A percentile compares a stretch with the other conserved stretches of the same genome.
These are phyloP conservation scores for Pythium folliculosum DNA, from an alignment of 352 stramenopile species.

Conservation along the genomic window DNA sequence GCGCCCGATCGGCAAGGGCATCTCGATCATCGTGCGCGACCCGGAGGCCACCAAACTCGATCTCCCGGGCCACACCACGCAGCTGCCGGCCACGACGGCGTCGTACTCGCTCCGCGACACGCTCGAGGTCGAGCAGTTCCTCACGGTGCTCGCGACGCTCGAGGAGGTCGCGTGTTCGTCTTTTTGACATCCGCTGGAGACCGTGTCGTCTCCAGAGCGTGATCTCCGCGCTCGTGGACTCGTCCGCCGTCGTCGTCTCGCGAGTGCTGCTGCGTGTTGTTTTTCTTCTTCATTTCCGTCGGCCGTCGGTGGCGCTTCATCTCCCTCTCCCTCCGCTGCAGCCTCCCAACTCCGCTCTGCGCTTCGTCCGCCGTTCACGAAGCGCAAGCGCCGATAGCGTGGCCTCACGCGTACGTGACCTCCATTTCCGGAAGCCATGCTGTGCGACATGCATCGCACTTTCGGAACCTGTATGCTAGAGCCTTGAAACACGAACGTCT, in stretches of 20 bases:
- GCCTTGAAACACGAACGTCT: constrained; percentile 10
- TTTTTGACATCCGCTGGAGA: constrained; percentile 35
- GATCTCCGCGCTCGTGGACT: constrained; percentile 9
- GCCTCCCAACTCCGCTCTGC: constrained; percentile 14
- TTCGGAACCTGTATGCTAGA: constrained; percentile 14
- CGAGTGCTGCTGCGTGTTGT: constrained; percentile 18
- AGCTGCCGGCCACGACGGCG: constrained; percentile 52
- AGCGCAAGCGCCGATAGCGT: constrained; percentile 32
- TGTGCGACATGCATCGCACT: background rate
- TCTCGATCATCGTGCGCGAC: constrained; percentile 69
- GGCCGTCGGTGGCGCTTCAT: background rate
- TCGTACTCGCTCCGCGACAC: constrained; percentile 63
- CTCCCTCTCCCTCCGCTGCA: background rate
- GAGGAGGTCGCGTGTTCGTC: constrained; percentile 33
- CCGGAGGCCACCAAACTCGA: constrained; percentile 48
- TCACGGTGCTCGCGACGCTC: constrained; percentile 49
- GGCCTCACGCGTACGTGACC: background rate
- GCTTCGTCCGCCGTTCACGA: constrained; percentile 28
- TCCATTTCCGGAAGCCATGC: background rate
- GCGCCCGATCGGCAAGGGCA: constrained; percentile 42
- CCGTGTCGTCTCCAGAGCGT: constrained; percentile 21
- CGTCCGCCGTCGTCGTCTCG: constrained; percentile 8
- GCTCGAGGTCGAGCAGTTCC: constrained; percentile 56
- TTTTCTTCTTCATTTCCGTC: background rate
- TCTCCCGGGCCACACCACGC: constrained; percentile 45